Percentiles rank a stretch among this genome's conserved stretches.
Conservation (phyloP, 176 grass and related monocot genomes). For the Avena eriantha region DNA sequence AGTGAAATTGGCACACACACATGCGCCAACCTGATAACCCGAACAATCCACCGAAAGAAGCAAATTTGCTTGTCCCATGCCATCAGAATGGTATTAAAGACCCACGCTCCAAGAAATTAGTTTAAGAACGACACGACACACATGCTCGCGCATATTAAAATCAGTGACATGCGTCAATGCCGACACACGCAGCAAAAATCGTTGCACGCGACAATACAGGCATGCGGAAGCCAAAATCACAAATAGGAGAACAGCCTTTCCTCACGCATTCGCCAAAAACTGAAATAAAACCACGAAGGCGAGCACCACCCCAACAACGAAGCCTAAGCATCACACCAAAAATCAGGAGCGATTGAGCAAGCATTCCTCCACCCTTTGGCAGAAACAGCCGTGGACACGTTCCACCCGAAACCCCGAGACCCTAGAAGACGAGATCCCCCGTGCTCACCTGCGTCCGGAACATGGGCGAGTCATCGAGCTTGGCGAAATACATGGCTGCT, state of each 20-base stretch:
- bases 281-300: neutral
- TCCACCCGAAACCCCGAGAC: neutral
- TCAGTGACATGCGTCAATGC: slow-evolving; percentile 10
- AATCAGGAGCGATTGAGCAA: too few species aligned
- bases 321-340: neutral
- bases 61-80: neutral
- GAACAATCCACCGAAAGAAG: neutral
- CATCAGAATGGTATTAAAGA: slow-evolving; percentile 19
- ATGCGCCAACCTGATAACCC: neutral
- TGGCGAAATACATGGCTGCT: slow-evolving; percentile 77
- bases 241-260: neutral
- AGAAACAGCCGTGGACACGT: neutral
- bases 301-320: neutral
- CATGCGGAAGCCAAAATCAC: neutral
- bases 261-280: slow-evolving; percentile 21
- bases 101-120: slow-evolving; percentile 13
- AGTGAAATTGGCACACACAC: neutral
- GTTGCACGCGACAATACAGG: slow-evolving; percentile 14
- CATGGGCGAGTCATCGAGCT: slow-evolving; percentile 85
- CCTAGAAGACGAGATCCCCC: slow-evolving; percentile 38
- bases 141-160: slow-evolving; percentile 1
- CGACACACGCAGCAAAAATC: neutral
- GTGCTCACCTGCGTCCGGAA: slow-evolving; percentile 73
- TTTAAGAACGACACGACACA: neutral
- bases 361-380: too few species aligned